Percentiles rank a stretch among this genome's conserved stretches.
These are phyloP conservation scores for Podospora pseudopauciseta DNA, from an alignment of 495 filamentous ascomycete genomes.

Conservation along the genomic window DNA sequence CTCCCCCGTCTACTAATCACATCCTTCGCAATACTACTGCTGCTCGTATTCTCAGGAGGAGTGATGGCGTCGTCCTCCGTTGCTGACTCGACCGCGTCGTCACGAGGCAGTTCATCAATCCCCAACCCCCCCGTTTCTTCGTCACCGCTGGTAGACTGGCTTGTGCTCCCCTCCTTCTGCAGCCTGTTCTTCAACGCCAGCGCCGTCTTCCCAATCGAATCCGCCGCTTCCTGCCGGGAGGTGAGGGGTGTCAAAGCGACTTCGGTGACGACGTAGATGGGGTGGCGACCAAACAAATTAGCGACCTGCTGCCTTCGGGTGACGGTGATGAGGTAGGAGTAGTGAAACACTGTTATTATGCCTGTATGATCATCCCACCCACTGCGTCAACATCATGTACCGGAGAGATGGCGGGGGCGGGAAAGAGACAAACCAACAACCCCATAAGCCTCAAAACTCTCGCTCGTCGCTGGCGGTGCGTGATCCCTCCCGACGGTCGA, in stretches of 20 bases:
- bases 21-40: slow-evolving; percentile 69
- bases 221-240: slow-evolving; percentile 67
- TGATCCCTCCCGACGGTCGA: slow-evolving; percentile 36
- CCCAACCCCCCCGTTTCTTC: slow-evolving; percentile 27
- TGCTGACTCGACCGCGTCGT: slow-evolving; percentile 27
- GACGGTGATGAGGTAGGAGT: slow-evolving; percentile 79
- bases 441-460: slow-evolving; percentile 71
- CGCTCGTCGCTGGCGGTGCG: slow-evolving; percentile 27
- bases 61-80: slow-evolving; percentile 31
- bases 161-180: slow-evolving; percentile 34
- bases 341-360: slow-evolving; percentile 64
- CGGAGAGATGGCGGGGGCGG: not conserved
- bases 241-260: slow-evolving; percentile 83
- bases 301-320: slow-evolving; percentile 83
- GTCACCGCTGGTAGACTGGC: slow-evolving; percentile 22
- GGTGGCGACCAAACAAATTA: slow-evolving; percentile 65
- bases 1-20: slow-evolving; percentile 72
- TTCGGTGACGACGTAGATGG: slow-evolving; percentile 80
- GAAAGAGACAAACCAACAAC: slow-evolving; percentile 62
- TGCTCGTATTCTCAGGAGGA: slow-evolving; percentile 26
- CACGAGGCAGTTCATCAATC: slow-evolving; percentile 18
- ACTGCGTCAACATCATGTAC: not conserved
- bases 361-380: slow-evolving; percentile 43
- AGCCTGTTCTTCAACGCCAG: slow-evolving; percentile 42
- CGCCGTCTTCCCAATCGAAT: slow-evolving; percentile 63